phyloP scores from a whole-genome alignment of 805 yeast genomes.

The Wickerhamiella azymoides region DNA sequence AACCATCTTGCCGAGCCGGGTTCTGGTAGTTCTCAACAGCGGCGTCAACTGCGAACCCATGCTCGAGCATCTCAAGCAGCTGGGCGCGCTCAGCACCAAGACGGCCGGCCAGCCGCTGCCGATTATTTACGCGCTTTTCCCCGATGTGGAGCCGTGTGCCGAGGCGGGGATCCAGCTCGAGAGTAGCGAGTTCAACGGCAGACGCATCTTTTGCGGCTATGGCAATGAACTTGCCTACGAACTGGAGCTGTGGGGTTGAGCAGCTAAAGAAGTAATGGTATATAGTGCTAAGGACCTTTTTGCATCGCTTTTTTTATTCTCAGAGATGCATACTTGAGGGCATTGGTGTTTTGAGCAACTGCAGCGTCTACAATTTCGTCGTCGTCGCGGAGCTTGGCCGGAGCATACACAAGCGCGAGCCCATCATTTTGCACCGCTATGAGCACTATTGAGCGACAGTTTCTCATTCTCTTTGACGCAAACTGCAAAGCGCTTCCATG shows the following conservation, averaged over 20 bases:
- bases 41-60: background rate
- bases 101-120: background rate
- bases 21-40: background rate
- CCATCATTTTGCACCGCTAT: background rate
- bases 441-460: background rate
- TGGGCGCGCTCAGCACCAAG: background rate
- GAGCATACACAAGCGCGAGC: background rate
- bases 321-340: no score
- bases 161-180: background rate
- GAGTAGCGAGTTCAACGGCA: background rate
- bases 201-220: constrained; percentile 1
- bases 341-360: background rate
- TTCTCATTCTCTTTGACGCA: background rate
- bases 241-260: constrained; percentile 21
- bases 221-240: constrained; percentile 37
- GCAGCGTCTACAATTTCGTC: background rate
- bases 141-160: background rate
- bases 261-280: no score
- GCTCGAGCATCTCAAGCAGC: background rate
- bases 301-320: no score
- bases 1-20: background rate
- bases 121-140: background rate
- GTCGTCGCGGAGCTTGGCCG: background rate
- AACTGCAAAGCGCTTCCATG: no score
- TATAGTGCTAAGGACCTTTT: no score